phyloP scores from a whole-genome alignment of 2,329 filamentous ascomycete species.

The Sordariomycetes sp. region DNA sequence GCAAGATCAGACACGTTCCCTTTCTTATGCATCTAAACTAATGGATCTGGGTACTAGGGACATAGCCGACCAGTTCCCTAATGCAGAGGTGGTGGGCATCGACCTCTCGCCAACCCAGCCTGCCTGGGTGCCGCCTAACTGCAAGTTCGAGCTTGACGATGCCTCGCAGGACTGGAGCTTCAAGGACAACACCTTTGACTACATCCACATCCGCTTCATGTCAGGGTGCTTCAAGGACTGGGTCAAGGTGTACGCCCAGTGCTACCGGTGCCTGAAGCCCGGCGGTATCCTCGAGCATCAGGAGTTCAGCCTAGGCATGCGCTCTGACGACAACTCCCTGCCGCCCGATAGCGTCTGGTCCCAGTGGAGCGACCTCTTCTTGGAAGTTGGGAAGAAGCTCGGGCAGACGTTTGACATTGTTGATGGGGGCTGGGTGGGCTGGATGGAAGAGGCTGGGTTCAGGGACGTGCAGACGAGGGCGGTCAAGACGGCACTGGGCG shows the following conservation, averaged over 20 bases:
- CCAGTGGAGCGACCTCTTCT: conserved; percentile 11
- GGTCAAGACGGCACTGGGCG: conserved; percentile 24
- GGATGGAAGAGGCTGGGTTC: conserved; percentile 10
- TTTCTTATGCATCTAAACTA: too few relatives aligned
- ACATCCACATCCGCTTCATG: conserved; percentile 13
- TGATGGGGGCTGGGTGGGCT: conserved; percentile 4
- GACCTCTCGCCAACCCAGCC: conserved; percentile 52
- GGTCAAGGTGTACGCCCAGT: conserved; percentile 18
- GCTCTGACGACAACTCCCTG: conserved; percentile 15
- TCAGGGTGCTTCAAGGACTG: conserved; percentile 19
- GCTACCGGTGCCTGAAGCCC: conserved; percentile 26
- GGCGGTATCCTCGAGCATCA: conserved; percentile 19
- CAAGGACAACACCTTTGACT: conserved; percentile 25
- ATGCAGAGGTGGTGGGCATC: conserved; percentile 29
- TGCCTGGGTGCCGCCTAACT: conserved; percentile 47
- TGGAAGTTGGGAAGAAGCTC: conserved; percentile 9
- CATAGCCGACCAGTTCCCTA: conserved; percentile 35
- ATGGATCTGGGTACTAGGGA: too few relatives aligned
- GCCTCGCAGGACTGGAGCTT: conserved; percentile 38
- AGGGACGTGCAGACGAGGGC: neutral
- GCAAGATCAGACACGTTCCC: too few relatives aligned
- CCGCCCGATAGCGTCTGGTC: conserved; percentile 8
- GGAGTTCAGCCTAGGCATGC: conserved; percentile 6
- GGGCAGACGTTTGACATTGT: conserved; percentile 11
- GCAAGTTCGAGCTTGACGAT: conserved; percentile 56